Percentiles rank a stretch among this genome's conserved stretches.
These are phyloP conservation scores for Tulasnella sp. DNA, from an alignment of 768 basidiomycete species.

Conservation along the genomic window DNA sequence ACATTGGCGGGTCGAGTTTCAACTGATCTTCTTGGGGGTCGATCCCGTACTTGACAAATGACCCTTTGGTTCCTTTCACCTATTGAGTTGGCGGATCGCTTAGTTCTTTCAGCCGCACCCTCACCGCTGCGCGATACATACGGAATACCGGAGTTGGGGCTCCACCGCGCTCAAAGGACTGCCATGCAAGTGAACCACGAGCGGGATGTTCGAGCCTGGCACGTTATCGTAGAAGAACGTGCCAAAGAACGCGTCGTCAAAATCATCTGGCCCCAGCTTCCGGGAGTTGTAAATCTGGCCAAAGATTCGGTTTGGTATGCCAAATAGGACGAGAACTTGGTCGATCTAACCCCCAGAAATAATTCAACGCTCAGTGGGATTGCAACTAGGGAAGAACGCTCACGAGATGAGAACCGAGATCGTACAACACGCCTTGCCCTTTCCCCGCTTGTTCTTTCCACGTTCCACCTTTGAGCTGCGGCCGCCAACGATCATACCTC, in stretches of 20 bases:
- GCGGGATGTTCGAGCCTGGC: constrained; percentile 39
- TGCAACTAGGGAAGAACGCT: neutral
- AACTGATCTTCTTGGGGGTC: constrained; percentile 47
- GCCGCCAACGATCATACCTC: constrained; percentile 45
- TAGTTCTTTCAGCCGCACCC: neutral
- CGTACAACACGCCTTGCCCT: constrained; percentile 46
- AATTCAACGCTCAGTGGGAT: neutral
- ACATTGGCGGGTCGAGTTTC: constrained; percentile 35
- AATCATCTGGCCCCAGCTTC: constrained; percentile 39
- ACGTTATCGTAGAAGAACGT: constrained; percentile 40
- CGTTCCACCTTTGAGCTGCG: constrained; percentile 36
- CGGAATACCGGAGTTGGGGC: constrained; percentile 44
- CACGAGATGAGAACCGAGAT: constrained; percentile 49
- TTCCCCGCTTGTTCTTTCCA: constrained; percentile 48
- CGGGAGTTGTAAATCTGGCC: constrained; percentile 43
- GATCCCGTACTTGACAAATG: constrained; percentile 46
- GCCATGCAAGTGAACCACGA: constrained; percentile 43
- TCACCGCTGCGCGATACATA: neutral
- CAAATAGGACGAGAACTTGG: constrained; percentile 48
- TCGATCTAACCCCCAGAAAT: constrained; percentile 40
- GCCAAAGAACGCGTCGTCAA: constrained; percentile 44
- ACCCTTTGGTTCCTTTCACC: constrained; percentile 44
- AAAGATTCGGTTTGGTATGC: constrained; percentile 43
- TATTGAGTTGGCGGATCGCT: neutral
- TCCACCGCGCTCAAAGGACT: constrained; percentile 44